Evolutionary conservation across 768 basidiomycete genomes (phyloP).

Genomic region (Amanita rubescens): DNA sequence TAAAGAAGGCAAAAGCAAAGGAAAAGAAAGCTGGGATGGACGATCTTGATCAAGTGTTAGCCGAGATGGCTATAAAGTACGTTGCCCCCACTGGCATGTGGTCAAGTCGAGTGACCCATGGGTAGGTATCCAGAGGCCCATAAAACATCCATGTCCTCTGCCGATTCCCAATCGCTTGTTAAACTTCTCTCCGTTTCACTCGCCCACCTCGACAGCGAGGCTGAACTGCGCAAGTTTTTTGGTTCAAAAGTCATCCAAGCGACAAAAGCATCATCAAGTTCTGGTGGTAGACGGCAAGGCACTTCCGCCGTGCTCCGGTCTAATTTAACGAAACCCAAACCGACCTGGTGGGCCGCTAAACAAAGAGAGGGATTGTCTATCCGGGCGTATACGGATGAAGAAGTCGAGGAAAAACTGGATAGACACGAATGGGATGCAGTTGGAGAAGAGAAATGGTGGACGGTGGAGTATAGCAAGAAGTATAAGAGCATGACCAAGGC

Average conservation of each 20-base stretch:
- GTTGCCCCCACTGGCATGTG: conserved; percentile 12
- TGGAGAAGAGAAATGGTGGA: conserved; percentile 76
- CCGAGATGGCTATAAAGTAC: conserved; percentile 77
- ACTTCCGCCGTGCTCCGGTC: conserved; percentile 45
- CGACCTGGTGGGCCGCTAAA: conserved; percentile 66
- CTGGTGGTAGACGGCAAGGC: conserved; percentile 28
- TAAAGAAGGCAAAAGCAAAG: conserved; percentile 60
- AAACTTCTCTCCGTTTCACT: conserved; percentile 73
- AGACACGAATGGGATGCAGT: conserved; percentile 25
- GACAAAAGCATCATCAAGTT: conserved; percentile 34
- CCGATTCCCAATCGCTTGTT: conserved; percentile 29
- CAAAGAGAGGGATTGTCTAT: conserved; percentile 69
- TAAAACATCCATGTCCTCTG: conserved; percentile 29
- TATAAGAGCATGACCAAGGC: conserved; percentile 78
- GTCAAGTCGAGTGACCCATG: not conserved
- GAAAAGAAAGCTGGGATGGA: conserved; percentile 60
- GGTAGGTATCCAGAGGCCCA: conserved; percentile 36
- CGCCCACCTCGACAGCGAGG: conserved; percentile 77
- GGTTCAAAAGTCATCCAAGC: conserved; percentile 83
- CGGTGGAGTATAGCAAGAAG: conserved; percentile 76
- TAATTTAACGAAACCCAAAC: conserved; percentile 68
- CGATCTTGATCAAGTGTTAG: conserved; percentile 79
- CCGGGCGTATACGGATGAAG: conserved; percentile 47
- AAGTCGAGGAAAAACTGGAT: conserved; percentile 36
- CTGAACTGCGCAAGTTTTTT: conserved; percentile 91